Evolutionary conservation across 2,329 filamentous ascomycete genomes (phyloP).

Genomic region (Colletotrichum endophyticum): DNA sequence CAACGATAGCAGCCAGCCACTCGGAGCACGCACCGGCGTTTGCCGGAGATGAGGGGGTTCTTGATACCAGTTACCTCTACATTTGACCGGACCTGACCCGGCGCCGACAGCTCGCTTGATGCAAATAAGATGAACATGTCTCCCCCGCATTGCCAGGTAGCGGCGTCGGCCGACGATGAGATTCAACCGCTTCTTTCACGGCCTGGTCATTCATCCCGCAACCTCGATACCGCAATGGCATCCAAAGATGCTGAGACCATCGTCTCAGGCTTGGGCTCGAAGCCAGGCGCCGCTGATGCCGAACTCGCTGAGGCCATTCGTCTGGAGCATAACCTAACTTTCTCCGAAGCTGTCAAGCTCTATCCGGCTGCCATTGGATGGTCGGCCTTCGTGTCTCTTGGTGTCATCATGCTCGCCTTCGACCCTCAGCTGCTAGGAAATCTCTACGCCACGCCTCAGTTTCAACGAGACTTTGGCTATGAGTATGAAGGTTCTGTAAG

Average conservation of each 20-base stretch:
- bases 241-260: background rate
- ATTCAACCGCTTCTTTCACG: conserved; percentile 3
- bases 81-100: background rate
- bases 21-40: background rate
- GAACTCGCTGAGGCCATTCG: conserved; percentile 40
- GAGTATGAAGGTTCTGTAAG: conserved; percentile 43
- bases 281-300: conserved; percentile 10
- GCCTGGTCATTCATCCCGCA: background rate
- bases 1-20: background rate
- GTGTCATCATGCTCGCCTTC: conserved; percentile 67
- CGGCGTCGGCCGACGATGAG: background rate
- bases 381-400: conserved; percentile 64
- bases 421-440: conserved; percentile 69
- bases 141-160: background rate
- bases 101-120: background rate
- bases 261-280: background rate
- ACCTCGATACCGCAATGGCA: background rate
- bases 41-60: background rate
- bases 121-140: conserved; percentile 1
- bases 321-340: conserved; percentile 40
- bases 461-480: conserved; percentile 61
- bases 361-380: conserved; percentile 55
- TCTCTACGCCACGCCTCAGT: conserved; percentile 64
- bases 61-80: background rate
- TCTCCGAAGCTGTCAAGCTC: conserved; percentile 43